Percentiles rank a stretch among this genome's conserved stretches.
phyloP scores from a whole-genome alignment of 176 grass and related monocot genomes.

The maize (Zea mays) region DNA sequence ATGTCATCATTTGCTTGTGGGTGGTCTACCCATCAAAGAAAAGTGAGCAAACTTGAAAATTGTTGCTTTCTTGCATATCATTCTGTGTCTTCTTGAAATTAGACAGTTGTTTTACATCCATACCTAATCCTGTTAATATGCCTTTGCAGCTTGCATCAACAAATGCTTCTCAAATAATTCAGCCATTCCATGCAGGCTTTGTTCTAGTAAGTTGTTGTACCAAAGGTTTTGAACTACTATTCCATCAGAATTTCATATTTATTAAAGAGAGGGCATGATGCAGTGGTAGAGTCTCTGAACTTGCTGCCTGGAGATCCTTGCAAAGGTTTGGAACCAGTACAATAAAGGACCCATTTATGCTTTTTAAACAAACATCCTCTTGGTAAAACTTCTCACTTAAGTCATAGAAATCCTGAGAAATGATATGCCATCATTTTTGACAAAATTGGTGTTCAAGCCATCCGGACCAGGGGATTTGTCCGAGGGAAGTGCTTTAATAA shows the following conservation, averaged over 20 bases:
- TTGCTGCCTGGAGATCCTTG: neutral
- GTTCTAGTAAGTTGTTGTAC: slow-evolving; percentile 68
- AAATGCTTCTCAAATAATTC: slow-evolving; percentile 67
- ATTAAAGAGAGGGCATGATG: neutral
- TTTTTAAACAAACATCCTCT: too few species aligned
- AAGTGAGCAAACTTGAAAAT: slow-evolving; percentile 51
- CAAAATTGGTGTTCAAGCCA: too few species aligned
- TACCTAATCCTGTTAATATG: slow-evolving; percentile 5
- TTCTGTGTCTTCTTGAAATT: slow-evolving; percentile 7
- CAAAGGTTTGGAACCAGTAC: too few species aligned
- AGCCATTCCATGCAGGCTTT: slow-evolving; percentile 72
- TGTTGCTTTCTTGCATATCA: slow-evolving; percentile 29
- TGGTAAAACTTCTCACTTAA: too few species aligned
- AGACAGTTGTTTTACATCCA: slow-evolving; percentile 19
- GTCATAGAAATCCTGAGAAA: too few species aligned
- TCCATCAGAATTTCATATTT: neutral
- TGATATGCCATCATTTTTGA: too few species aligned
- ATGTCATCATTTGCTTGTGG: slow-evolving; percentile 96
- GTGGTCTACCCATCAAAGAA: slow-evolving; percentile 84
- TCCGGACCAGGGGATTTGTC: too few species aligned
- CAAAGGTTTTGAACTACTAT: slow-evolving; percentile 21
- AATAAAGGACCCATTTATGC: too few species aligned
- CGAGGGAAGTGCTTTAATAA: too few species aligned
- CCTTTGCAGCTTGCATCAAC: slow-evolving; percentile 71
- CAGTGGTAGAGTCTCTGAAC: neutral